Evolutionary conservation across 2,329 filamentous ascomycete species (phyloP), one percentile per base, ranked within the genome.

Genomic region (Botrytis cinerea): DNA sequence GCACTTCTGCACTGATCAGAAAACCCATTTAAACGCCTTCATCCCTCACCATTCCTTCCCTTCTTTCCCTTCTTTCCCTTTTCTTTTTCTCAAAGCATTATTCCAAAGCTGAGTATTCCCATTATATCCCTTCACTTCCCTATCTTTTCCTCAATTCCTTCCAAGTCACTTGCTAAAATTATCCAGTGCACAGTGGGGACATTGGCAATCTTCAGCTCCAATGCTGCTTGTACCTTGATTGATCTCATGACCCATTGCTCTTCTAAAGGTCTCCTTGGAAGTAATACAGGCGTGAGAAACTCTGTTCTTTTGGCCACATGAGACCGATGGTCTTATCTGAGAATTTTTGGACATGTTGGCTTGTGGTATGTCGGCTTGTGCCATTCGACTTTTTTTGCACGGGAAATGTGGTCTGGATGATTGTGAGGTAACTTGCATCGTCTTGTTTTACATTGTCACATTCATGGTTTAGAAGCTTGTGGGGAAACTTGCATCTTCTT

Each of bases 251-350:
- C 45, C 43, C 8, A 20, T 32, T 48, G 63, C 28, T 35, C 25
- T 32, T 28, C 45, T 5, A 8, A 38, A 35, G 28, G 2, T 12
- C 22, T 14, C 59, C 32, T 9, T 38, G 22, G 32, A 10, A 32
- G 12, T n/a, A 22, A 28, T 28, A 66, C 28, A 18, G 45, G 18
- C 43, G 18, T 48, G 45, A 48, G 20, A n/a, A 35, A n/a, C 25
- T n/a, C 25, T 66, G 45, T 66, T 66, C 45, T 66, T 64, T 48
- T 64, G 62, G 43, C n/a, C 28, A 25, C 28, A 66, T 66, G 12
- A 48, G 45, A 66, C 20, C 28, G 63, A 66, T 66, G 63, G 63
- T 66, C 28, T 35, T 35, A 25, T 48, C 20, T 35, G 43, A 66
- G 63, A 66, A 51, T 32, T 22, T 67, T 20, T 66, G 45, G 43